Evolutionary conservation across 2,329 filamentous ascomycete genomes (phyloP).

Genomic region (Chaetomiaceae sp.): DNA sequence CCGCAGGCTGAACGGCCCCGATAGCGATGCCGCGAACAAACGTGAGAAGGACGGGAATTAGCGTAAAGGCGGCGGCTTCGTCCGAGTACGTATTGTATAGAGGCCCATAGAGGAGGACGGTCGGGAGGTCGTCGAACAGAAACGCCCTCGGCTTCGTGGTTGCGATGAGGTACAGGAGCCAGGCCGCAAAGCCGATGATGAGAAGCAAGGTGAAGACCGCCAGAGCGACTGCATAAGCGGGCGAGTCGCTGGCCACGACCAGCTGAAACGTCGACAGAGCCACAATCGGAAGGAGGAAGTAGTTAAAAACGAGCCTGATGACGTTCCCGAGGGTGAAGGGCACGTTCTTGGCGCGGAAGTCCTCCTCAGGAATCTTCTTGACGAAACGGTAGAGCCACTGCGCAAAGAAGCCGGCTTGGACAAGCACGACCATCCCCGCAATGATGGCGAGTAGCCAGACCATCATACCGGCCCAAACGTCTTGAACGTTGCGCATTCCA

Average conservation of each 20-base stretch:
- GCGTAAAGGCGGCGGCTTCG: constrained; percentile 82
- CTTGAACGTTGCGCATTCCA: constrained; percentile 69
- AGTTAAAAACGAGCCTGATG: constrained; percentile 86
- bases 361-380: constrained; percentile 72
- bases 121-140: constrained; percentile 89
- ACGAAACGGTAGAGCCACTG: constrained; percentile 74
- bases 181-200: constrained; percentile 68
- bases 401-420: constrained; percentile 70
- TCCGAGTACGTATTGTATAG: constrained; percentile 98
- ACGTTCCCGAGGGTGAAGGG: constrained; percentile 78
- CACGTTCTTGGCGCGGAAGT: constrained; percentile 84
- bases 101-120: constrained; percentile 83
- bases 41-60: constrained; percentile 80
- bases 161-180: constrained; percentile 77
- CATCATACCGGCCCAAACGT: constrained; percentile 93
- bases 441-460: constrained; percentile 83
- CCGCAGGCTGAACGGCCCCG: constrained; percentile 86
- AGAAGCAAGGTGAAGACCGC: constrained; percentile 70
- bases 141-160: constrained; percentile 77
- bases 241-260: constrained; percentile 65
- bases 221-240: constrained; percentile 65
- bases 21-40: constrained; percentile 85
- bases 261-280: constrained; percentile 88
- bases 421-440: constrained; percentile 59
- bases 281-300: constrained; percentile 82